Base-by-base conservation (phyloP, 2,329 filamentous ascomycete species). In the Colletotrichum theobromicola region DNA sequence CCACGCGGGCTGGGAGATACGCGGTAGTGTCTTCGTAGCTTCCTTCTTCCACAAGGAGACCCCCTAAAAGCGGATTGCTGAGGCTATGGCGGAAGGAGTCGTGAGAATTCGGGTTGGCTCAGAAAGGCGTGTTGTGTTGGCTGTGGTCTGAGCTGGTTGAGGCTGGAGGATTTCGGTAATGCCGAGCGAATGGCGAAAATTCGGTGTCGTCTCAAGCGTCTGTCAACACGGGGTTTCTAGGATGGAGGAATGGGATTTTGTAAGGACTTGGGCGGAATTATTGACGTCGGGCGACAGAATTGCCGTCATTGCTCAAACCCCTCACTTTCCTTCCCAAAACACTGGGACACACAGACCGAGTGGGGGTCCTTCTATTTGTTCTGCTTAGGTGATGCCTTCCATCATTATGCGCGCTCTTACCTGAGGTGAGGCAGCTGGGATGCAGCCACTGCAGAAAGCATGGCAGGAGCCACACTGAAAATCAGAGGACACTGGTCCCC, bases 211-310 rank as follows among this genome's bases (percentile, higher is more conserved):
- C 62, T 67, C 32, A 61, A n/a, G 37, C 34, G 24, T 21, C 28
- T 50, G n/a, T 6, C 15, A 13, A 67, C 55, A 63, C 26, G 26
- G 37, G 60, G 28, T 67, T 32, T 57, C 57, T 30, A 50, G 63
- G 69, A 75, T 72, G 58, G 50, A 63, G 63, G 34, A 26, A 72
- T 72, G 68, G 63, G 57, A 75, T 63, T 75, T 69, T 37, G 68
- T 74, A 74, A 28, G 61, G 55, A 35, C 37, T 34, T 67, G 61
- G 72, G 50, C 35, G 55, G 67, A 37, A 32, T 74, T 61, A 8
- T 61, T 63, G 58, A 64, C 34, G 35, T 42, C 37, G 15, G 15
- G 67, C 30, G 67, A 70, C 30, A 70, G 67, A 71, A 65, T 37
- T 53, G 30, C 35, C 15, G 26, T 55, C 28, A 15, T 67, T 50